These are phyloP conservation scores for Yamadazyma paraphyllophila DNA, from an alignment of 805 yeast species.

Conservation along the genomic window DNA sequence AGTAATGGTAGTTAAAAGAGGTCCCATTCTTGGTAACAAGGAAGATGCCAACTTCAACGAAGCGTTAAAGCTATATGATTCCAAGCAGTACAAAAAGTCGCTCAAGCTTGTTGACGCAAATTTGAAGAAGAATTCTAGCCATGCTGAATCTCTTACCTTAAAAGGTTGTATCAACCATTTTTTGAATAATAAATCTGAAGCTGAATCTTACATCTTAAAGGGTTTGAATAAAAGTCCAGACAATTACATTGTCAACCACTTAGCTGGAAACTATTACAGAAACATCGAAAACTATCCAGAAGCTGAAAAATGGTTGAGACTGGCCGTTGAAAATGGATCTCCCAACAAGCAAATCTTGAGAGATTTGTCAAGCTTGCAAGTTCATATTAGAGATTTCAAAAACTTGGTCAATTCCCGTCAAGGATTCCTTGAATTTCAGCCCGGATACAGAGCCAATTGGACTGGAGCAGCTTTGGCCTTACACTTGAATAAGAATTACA, in stretches of 20 bases:
- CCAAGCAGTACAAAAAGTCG: constrained; percentile 84
- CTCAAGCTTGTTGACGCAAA: constrained; percentile 71
- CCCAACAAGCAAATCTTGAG: constrained; percentile 75
- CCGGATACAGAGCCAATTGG: constrained; percentile 90
- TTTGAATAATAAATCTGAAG: constrained; percentile 56
- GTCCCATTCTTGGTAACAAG: constrained; percentile 46
- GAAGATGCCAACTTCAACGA: constrained; percentile 77
- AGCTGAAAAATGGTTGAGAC: constrained; percentile 75
- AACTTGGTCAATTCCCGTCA: constrained; percentile 62
- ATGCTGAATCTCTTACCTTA: constrained; percentile 79
- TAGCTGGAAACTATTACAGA: constrained; percentile 81
- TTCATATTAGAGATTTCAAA: constrained; percentile 75
- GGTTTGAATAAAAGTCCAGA: constrained; percentile 59
- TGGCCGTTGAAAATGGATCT: constrained; percentile 75
- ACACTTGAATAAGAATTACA: constrained; percentile 66
- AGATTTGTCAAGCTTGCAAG: constrained; percentile 76
- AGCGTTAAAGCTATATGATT: constrained; percentile 80
- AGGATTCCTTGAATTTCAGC: constrained; percentile 63
- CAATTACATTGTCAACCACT: constrained; percentile 76
- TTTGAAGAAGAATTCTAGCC: constrained; percentile 70
- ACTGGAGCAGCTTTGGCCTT: constrained; percentile 84
- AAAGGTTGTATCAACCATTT: constrained; percentile 72
- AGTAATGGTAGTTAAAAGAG: constrained; percentile 7
- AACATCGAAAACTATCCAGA: constrained; percentile 65
- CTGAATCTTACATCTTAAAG: constrained; percentile 55